Base-by-base conservation (phyloP, 2,329 filamentous ascomycete genomes). In the Parastagonospora avenae region DNA sequence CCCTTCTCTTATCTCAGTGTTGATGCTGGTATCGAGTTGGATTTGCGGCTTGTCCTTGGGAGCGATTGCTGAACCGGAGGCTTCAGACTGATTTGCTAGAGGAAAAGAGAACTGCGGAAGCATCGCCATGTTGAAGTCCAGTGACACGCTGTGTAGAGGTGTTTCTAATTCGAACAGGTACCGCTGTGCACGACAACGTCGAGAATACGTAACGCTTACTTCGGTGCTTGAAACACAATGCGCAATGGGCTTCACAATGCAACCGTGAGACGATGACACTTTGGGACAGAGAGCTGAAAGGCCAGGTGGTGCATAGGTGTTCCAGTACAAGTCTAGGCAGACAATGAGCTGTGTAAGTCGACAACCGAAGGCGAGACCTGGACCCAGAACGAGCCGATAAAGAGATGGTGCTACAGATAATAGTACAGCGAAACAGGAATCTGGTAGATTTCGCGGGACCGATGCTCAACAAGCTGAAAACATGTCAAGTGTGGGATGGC, bases 201-300 rank as follows among this genome's bases (percentile, higher is more conserved):
- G 31, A n/a, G 42, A 42, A 30, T 19, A 46, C 32, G 35, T 55
- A 44, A 43, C 49, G 54, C 35, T 48, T 46, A 38, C 54, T 53
- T 46, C 52, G 43, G 24, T 35, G 35, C 27, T n/a, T 56, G 52
- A 59, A 61, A 59, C 61, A 47, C 54, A 53, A 53, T 52, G 54
- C 49, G 52, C 36, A 53, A 45, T 55, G 40, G 49, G 57, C 48
- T 59, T 51, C 45, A 50, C 42, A 42, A 46, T 15, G 35, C 37
- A 46, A 19, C 27, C 29, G 37, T 37, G 15, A 16, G 38, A 51
- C 36, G 31, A 42, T 38, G 51, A 24, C 19, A 24, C 19, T 24
- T 24, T 24, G 19, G 19, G 5, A 24, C 19, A 24, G 19, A 24
- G 5, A 5, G 5, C 19, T 24, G 19, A 24, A 24, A 24, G 19